These are phyloP conservation scores for Rheum nobile DNA, from an alignment of 148 eudicot species.

Conservation along the genomic window DNA sequence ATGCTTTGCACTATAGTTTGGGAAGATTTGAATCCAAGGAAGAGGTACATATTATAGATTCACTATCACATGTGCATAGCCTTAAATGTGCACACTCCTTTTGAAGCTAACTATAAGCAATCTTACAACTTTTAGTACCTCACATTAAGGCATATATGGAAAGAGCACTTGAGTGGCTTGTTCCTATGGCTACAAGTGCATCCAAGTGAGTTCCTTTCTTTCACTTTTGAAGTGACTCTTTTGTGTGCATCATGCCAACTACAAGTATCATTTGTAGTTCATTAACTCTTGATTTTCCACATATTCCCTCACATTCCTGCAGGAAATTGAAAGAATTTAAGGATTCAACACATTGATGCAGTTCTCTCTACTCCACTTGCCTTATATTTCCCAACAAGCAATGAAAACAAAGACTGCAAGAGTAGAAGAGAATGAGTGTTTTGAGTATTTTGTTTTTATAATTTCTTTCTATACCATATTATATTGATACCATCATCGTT, in stretches of 20 bases:
- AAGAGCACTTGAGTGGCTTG: conserved; percentile 80
- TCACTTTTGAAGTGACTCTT: background rate
- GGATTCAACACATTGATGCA: too few relatives aligned
- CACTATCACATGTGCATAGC: background rate
- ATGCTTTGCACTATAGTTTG: conserved; percentile 50
- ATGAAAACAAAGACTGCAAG: too few relatives aligned
- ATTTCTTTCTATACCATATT: background rate
- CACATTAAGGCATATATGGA: conserved; percentile 92
- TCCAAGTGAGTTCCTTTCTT: conserved; percentile 45
- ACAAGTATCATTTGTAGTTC: background rate
- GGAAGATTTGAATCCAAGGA: conserved; percentile 32
- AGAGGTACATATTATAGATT: conserved; percentile 31
- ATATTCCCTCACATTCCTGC: background rate
- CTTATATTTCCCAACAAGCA: too few relatives aligned
- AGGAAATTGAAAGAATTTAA: too few relatives aligned
- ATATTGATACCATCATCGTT: background rate
- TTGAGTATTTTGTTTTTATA: background rate
- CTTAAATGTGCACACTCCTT: too few relatives aligned
- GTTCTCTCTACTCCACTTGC: too few relatives aligned
- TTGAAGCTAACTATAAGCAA: background rate
- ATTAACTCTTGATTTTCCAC: background rate
- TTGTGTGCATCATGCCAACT: too few relatives aligned
- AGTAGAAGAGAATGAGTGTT: too few relatives aligned
- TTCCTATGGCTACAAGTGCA: conserved; percentile 87
- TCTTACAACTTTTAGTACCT: conserved; percentile 53